These are phyloP conservation scores for Trypanosoma brucei DNA, from an alignment of 208 protist species.

Conservation along the genomic window DNA sequence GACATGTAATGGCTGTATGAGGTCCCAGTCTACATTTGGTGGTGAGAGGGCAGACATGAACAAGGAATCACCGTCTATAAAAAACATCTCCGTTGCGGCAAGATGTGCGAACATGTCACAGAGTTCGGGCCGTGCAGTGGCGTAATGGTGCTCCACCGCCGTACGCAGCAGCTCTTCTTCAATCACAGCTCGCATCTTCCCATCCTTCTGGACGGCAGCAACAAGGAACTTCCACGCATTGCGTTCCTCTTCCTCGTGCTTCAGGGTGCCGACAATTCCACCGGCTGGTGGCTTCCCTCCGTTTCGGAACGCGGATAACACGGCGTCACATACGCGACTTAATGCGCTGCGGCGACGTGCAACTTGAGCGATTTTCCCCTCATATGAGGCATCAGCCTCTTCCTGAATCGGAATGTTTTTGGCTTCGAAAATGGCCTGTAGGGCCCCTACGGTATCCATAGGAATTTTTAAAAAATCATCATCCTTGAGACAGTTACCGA, in stretches of 20 bases:
- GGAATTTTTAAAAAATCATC: conserved; percentile 46
- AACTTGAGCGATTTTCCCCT: conserved; percentile 6
- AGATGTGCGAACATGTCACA: conserved; percentile 90
- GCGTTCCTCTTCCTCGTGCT: conserved; percentile 51
- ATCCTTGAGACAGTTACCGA: conserved; percentile 36
- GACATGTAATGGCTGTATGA: conserved; percentile 86
- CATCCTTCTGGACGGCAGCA: conserved; percentile 22
- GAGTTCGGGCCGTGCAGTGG: conserved; percentile 67
- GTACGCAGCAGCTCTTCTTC: conserved; percentile 35
- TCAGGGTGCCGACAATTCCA: conserved; percentile 34
- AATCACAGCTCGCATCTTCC: conserved; percentile 29
- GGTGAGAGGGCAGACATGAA: conserved; percentile 79
- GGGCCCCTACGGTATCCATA: conserved; percentile 35
- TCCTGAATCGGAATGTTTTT: conserved; percentile 25
- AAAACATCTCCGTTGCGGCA: conserved; percentile 86
- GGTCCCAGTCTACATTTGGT: conserved; percentile 79
- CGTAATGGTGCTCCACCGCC: conserved; percentile 74
- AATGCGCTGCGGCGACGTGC: conserved; percentile 35
- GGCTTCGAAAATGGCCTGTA: conserved; percentile 50
- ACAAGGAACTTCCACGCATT: conserved; percentile 82
- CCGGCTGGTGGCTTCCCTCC: background rate
- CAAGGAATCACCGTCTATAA: conserved; percentile 90
- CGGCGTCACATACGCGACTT: conserved; percentile 27
- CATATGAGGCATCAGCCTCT: conserved; percentile 18
- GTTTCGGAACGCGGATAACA: conserved; percentile 5